Base-by-base conservation (phyloP, 371 early-diverging fungal species). In the Mycotypha africana region DNA sequence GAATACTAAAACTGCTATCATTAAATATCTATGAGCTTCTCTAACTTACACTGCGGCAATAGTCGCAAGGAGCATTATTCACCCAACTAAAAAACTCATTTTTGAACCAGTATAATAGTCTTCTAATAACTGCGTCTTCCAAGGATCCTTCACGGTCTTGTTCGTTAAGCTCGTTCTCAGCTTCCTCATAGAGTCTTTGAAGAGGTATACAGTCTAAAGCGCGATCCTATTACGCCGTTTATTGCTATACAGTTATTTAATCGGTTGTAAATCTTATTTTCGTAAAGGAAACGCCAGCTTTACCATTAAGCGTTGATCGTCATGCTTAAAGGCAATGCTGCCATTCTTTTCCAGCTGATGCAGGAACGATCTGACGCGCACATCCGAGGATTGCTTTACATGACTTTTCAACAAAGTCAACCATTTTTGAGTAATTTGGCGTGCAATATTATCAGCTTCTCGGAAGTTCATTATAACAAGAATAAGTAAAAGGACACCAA, bases 21-120 rank as follows among this genome's bases (percentile, higher is more conserved):
- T n/a, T n/a, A n/a, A n/a, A n/a, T n/a, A n/a, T n/a, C n/a, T n/a
- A n/a, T n/a, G n/a, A n/a, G n/a, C n/a, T n/a, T n/a, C n/a, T n/a
- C n/a, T 33, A 15, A 33, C 19, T 31, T 38, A 43, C 43, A 17
- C 20, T 44, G 5, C 31, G 39, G 21, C 43, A 38, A 42, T 34
- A 45, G 10, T 49, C 40, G 17, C 50, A 49, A 30, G 76, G 67
- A 8, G 78, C 75, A 22, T 62, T 53, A 49, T 86, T 69, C 3
- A 85, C 76, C 89, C 89, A 88, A 9, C 53, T 63, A 61, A 88
- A 86, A 39, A 74, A 88, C 3, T 71, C 76, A 33, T 68, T 57
- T 39, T 81, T 81, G 52, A 81, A 81, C 82, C 82, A 81, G 33
- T 69, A 60, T 45, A 81, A 35, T 14, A 79, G 48, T 4, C 70